Evolutionary conservation across 371 early-diverging fungal species (phyloP).

Genomic region (Rhizopus microsporus): DNA sequence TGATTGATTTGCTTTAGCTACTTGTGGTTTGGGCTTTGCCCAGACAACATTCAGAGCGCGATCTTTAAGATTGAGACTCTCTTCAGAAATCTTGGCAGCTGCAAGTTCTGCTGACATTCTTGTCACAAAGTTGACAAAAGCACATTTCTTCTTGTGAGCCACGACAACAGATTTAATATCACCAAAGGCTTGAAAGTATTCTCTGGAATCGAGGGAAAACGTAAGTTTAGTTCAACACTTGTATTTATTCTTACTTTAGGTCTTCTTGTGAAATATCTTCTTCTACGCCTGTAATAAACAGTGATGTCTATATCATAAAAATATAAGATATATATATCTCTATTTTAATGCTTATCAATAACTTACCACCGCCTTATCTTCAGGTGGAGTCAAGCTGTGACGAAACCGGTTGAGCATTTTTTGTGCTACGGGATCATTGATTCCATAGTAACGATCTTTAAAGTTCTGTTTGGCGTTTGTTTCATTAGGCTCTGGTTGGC

Average conservation of each 20-base stretch:
- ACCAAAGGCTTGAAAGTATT: slow-evolving; percentile 80
- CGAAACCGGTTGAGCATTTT: slow-evolving; percentile 71
- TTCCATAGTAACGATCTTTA: slow-evolving; percentile 90
- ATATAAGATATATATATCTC: neutral
- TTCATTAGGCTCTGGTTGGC: slow-evolving; percentile 82
- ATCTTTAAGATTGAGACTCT: slow-evolving; percentile 54
- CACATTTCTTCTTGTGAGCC: slow-evolving; percentile 76
- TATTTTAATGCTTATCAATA: neutral
- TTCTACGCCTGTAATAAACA: slow-evolving; percentile 79
- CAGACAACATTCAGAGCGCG: slow-evolving; percentile 58
- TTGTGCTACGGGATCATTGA: slow-evolving; percentile 91
- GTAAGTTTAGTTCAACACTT: neutral
- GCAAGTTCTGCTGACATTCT: slow-evolving; percentile 80
- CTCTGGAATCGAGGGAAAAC: slow-evolving; percentile 35
- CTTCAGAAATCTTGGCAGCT: slow-evolving; percentile 55
- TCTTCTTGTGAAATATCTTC: slow-evolving; percentile 70
- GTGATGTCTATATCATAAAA: slow-evolving; percentile 57
- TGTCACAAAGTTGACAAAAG: slow-evolving; percentile 86
- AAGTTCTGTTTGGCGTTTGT: slow-evolving; percentile 83
- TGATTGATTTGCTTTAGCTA: too few species aligned
- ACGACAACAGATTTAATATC: slow-evolving; percentile 89
- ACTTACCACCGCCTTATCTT: slow-evolving; percentile 69
- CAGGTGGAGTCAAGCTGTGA: slow-evolving; percentile 58
- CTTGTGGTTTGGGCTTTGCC: slow-evolving; percentile 62
- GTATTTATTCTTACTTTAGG: slow-evolving; percentile 47